Conservation (phyloP, 371 early-diverging fungal species). For the Blastocladiella emersonii region DNA sequence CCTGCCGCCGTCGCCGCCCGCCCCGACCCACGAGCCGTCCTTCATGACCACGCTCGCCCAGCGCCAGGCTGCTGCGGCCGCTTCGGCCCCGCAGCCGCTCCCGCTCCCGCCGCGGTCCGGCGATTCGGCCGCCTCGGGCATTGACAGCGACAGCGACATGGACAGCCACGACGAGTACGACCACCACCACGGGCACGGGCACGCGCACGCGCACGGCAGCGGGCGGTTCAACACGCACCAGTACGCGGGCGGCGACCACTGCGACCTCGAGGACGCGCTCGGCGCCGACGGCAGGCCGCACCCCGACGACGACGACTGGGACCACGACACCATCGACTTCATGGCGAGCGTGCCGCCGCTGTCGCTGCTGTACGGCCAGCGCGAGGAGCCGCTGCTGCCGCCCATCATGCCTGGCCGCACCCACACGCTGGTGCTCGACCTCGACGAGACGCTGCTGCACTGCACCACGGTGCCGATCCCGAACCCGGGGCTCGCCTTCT, state of each 20-base stretch:
- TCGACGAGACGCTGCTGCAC: constrained; percentile 46
- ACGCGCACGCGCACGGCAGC: background rate
- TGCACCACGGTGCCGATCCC: constrained; percentile 3
- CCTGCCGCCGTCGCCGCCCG: too few species aligned
- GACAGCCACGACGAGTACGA: background rate
- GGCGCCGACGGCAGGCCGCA: background rate
- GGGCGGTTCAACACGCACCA: background rate
- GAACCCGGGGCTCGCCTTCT: constrained; percentile 32
- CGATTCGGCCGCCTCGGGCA: background rate
- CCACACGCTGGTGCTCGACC: constrained; percentile 45
- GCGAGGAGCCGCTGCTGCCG: constrained; percentile 36
- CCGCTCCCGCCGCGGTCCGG: background rate
- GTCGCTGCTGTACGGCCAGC: constrained; percentile 24
- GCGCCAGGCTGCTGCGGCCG: background rate
- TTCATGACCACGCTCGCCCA: background rate
- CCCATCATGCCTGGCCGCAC: constrained; percentile 19
- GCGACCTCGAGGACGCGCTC: background rate
- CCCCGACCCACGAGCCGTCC: background rate
- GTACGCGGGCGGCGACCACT: too few species aligned
- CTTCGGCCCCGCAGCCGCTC: too few species aligned
- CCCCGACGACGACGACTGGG: background rate
- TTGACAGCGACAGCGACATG: background rate
- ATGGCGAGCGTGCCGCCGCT: constrained; percentile 42
- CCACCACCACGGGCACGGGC: background rate
- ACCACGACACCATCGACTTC: constrained; percentile 32